Conservation (phyloP, 139 green algal genomes). For the Picochlorum sp. region DNA sequence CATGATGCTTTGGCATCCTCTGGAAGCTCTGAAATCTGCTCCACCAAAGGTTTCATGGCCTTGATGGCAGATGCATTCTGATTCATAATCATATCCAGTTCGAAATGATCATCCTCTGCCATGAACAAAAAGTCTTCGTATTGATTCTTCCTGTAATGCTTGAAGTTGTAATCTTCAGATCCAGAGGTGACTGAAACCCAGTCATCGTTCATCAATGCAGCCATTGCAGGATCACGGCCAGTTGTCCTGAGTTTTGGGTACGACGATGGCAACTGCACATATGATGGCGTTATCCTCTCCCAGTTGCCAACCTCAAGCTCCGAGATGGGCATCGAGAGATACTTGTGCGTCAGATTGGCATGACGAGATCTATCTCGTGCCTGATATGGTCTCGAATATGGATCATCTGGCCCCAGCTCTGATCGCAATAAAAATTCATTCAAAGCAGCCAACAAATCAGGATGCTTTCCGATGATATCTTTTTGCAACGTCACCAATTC, state of each 20-base stretch:
- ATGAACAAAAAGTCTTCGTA: conserved; percentile 88
- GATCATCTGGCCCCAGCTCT: conserved; percentile 40
- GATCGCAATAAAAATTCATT: conserved; percentile 72
- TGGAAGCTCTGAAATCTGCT: conserved; percentile 42
- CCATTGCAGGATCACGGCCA: conserved; percentile 35
- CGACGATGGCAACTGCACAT: conserved; percentile 79
- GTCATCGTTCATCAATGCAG: conserved; percentile 75
- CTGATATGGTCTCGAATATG: conserved; percentile 28
- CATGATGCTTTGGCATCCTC: conserved; percentile 55
- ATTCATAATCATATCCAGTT: conserved; percentile 95
- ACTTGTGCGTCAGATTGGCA: conserved; percentile 55
- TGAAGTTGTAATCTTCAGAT: conserved; percentile 85
- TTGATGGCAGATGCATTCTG: conserved; percentile 59
- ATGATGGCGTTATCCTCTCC: conserved; percentile 73
- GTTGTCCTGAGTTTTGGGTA: conserved; percentile 21
- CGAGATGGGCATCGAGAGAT: conserved; percentile 76
- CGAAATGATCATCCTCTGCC: conserved; percentile 95
- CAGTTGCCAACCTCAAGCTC: conserved; percentile 78
- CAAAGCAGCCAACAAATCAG: conserved; percentile 78
- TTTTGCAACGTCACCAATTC: conserved; percentile 72
- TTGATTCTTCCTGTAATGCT: conserved; percentile 98
- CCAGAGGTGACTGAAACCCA: conserved; percentile 94
- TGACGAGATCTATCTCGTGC: conserved; percentile 17
- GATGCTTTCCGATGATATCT: conserved; percentile 79
- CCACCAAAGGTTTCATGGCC: conserved; percentile 45